Evolutionary conservation across 1,284 basidiomycete species (phyloP).

Genomic region (Ganoderma lingzhi): DNA sequence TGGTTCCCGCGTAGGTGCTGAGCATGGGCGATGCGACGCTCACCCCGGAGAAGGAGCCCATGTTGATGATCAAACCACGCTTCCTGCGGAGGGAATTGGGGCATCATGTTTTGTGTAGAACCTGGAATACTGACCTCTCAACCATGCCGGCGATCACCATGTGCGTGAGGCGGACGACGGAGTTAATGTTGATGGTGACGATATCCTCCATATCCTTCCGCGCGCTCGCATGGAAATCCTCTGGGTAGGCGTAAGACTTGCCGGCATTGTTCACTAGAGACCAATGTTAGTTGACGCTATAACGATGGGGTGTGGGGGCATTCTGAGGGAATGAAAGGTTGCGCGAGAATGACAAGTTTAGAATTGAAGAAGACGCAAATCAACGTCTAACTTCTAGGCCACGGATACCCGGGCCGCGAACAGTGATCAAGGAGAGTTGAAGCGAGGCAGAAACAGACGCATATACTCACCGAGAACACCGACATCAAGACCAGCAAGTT

Average conservation of each 20-base stretch:
- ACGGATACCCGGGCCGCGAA: not conserved
- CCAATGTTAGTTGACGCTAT: not conserved
- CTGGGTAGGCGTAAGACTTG: slow-evolving; percentile 82
- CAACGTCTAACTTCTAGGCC: not conserved
- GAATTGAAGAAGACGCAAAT: not conserved
- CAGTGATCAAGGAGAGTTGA: not conserved
- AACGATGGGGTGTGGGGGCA: not conserved
- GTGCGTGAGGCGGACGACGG: slow-evolving; percentile 73
- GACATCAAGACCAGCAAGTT: slow-evolving; percentile 70
- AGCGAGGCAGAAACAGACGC: not conserved
- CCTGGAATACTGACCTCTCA: slow-evolving; percentile 54
- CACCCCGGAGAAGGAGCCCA: slow-evolving; percentile 91
- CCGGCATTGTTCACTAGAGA: slow-evolving; percentile 94
- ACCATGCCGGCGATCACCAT: slow-evolving; percentile 86
- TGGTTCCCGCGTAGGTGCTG: slow-evolving; percentile 92
- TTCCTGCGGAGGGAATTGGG: slow-evolving; percentile 54
- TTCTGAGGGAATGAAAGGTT: not conserved
- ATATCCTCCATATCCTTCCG: slow-evolving; percentile 74
- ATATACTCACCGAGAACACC: slow-evolving; percentile 81
- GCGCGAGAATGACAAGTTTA: not conserved
- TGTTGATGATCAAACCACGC: slow-evolving; percentile 87
- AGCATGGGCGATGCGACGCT: slow-evolving; percentile 91
- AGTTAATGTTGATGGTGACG: slow-evolving; percentile 73
- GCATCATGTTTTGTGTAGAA: not conserved
- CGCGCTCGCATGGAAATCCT: slow-evolving; percentile 70